Percentiles rank a stretch among this genome's conserved stretches.
Conservation (phyloP, 768 basidiomycete species). For the Pisolithus orientalis region DNA sequence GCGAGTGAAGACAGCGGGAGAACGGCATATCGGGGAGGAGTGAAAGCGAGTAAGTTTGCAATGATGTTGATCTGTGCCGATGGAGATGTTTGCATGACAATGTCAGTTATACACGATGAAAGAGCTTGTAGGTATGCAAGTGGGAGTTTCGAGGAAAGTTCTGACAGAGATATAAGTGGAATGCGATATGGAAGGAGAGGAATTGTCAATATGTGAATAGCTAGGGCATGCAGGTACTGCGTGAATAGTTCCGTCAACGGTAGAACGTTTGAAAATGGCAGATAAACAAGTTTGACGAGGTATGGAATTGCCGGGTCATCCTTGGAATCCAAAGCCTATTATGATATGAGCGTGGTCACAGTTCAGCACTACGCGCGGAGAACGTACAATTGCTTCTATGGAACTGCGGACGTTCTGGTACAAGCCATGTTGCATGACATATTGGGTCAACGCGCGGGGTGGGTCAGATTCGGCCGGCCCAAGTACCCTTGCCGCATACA, state of each 20-base stretch:
- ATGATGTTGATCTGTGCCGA: constrained; percentile 49
- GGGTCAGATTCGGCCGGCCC: constrained; percentile 28
- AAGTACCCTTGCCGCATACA: constrained; percentile 2
- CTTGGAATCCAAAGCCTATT: constrained; percentile 56
- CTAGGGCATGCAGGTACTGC: constrained; percentile 33
- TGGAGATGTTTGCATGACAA: constrained; percentile 29
- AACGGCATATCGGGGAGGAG: constrained; percentile 51
- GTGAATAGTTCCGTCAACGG: constrained; percentile 29
- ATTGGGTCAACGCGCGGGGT: constrained; percentile 32
- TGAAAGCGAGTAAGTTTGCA: constrained; percentile 66
- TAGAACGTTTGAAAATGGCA: constrained; percentile 15
- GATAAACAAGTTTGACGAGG: constrained; percentile 21
- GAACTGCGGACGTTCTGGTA: constrained; percentile 28
- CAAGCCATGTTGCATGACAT: constrained; percentile 42
- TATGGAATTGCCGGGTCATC: constrained; percentile 26
- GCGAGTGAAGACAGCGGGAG: constrained; percentile 40
- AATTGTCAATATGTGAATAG: constrained; percentile 59
- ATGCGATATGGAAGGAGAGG: constrained; percentile 76
- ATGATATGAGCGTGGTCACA: background rate
- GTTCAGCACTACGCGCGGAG: background rate
- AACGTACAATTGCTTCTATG: constrained; percentile 41
- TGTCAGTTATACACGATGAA: constrained; percentile 20
- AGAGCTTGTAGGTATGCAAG: constrained; percentile 34
- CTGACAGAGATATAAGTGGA: constrained; percentile 53
- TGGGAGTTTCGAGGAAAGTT: constrained; percentile 62